A percentile compares a stretch with the other conserved stretches of the same genome.
phyloP scores from a whole-genome alignment of 164 flowering plant genomes.

The Kingdonia uniflora region DNA sequence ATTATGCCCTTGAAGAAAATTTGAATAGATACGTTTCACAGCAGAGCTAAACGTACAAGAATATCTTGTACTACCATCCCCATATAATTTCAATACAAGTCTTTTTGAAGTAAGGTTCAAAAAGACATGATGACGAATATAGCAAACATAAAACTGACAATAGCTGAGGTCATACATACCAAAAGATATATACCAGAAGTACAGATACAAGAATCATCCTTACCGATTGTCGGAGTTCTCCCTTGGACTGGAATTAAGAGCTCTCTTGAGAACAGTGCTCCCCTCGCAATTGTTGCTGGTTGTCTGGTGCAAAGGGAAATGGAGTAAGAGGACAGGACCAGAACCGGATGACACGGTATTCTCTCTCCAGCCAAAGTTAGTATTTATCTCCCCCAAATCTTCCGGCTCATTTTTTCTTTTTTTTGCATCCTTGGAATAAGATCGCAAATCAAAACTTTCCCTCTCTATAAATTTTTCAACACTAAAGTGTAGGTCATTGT shows the following conservation, averaged over 20 bases:
- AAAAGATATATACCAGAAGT: no score
- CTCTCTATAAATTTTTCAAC: constrained; percentile 53
- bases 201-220: not conserved
- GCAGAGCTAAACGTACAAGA: no score
- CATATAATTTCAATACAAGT: no score
- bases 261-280: constrained; percentile 3
- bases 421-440: constrained; percentile 9
- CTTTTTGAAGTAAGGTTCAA: no score
- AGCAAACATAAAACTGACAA: no score
- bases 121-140: no score
- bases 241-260: constrained; percentile 1
- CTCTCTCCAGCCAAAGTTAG: constrained; percentile 32
- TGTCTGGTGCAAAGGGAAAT: constrained; percentile 42
- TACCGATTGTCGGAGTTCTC: constrained; percentile 10
- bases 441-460: constrained; percentile 32
- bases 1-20: no score
- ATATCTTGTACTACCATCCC: no score
- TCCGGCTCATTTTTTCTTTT: constrained; percentile 8
- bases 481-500: constrained; percentile 39
- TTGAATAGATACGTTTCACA: no score
- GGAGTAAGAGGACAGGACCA: constrained; percentile 69
- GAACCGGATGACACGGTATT: constrained; percentile 38
- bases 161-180: no score
- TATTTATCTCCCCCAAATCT: constrained; percentile 2
- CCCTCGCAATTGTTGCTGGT: constrained; percentile 10